A percentile compares a stretch with the other conserved stretches of the same genome.
phyloP scores from a whole-genome alignment of 208 protist species.

The Acanthamoeba royreba region DNA sequence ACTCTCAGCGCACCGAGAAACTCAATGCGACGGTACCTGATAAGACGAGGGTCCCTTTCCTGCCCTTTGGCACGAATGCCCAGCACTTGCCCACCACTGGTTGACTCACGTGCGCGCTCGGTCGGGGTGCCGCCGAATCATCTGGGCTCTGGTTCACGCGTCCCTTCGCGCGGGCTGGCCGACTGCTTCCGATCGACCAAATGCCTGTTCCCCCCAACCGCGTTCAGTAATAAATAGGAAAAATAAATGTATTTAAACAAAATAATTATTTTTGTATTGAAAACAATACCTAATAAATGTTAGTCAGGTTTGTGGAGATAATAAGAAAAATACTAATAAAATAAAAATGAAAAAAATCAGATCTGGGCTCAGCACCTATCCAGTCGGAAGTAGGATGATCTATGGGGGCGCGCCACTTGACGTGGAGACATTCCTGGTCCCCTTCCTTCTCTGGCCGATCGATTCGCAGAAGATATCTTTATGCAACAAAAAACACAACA shows the following conservation, averaged over 20 bases:
- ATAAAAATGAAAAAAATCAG: not conserved
- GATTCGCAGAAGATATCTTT: conserved; percentile 5
- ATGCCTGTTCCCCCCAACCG: not conserved
- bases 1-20: too few species aligned
- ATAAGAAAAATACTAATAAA: not conserved
- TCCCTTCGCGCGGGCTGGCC: not conserved
- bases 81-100: conserved; percentile 40
- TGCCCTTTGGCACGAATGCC: conserved; percentile 36
- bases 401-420: conserved; percentile 35
- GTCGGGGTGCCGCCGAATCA: not conserved
- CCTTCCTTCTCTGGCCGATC: not conserved
- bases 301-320: not conserved
- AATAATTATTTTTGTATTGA: not conserved
- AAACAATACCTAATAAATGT: not conserved
- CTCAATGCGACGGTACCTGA: not conserved
- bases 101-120: not conserved
- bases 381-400: conserved; percentile 39
- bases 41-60: conserved; percentile 4
- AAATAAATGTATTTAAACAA: not conserved
- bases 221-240: not conserved
- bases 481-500: too few species aligned
- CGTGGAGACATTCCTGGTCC: not conserved
- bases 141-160: too few species aligned
- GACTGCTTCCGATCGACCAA: not conserved
- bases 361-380: not conserved